A percentile compares a stretch with the other conserved stretches of the same genome.
Conservation (phyloP, 352 stramenopile genomes). For the Plasmopara muralis region DNA sequence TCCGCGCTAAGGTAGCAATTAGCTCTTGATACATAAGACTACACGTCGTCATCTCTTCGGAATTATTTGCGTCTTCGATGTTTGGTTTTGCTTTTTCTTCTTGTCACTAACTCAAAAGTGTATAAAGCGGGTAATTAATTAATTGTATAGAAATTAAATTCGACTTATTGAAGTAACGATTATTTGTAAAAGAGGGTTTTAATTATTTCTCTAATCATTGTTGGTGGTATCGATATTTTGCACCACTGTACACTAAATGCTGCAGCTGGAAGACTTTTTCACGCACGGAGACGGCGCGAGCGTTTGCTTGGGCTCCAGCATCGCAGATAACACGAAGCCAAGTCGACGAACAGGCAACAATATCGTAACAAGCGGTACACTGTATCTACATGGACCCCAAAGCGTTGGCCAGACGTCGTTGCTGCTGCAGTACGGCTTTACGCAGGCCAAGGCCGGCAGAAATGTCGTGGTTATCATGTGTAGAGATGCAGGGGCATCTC, state of each 20-base stretch:
- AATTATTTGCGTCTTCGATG: too few relatives aligned
- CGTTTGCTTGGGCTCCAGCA: conserved; percentile 2
- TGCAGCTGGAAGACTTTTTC: conserved; percentile 61
- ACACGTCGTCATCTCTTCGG: too few relatives aligned
- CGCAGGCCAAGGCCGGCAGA: conserved; percentile 34
- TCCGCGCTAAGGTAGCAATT: too few relatives aligned
- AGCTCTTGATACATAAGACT: too few relatives aligned
- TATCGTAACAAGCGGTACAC: conserved; percentile 15
- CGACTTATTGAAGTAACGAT: too few relatives aligned
- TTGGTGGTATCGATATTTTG: too few relatives aligned
- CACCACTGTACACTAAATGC: neutral
- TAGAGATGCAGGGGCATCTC: conserved; percentile 20
- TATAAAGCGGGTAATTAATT: too few relatives aligned
- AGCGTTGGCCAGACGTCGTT: conserved; percentile 48
- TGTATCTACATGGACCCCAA: conserved; percentile 42
- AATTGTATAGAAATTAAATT: too few relatives aligned
- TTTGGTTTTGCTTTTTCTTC: too few relatives aligned
- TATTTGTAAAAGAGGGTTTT: too few relatives aligned
- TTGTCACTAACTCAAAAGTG: too few relatives aligned
- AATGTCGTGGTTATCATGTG: conserved; percentile 46
- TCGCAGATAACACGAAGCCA: conserved; percentile 5
- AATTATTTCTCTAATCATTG: too few relatives aligned
- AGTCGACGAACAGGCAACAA: conserved; percentile 3
- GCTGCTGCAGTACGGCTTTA: conserved; percentile 39
- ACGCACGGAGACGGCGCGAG: conserved; percentile 29